Evolutionary conservation across 257 asterid genomes (phyloP).

Genomic region (Jacaranda mimosifolia): DNA sequence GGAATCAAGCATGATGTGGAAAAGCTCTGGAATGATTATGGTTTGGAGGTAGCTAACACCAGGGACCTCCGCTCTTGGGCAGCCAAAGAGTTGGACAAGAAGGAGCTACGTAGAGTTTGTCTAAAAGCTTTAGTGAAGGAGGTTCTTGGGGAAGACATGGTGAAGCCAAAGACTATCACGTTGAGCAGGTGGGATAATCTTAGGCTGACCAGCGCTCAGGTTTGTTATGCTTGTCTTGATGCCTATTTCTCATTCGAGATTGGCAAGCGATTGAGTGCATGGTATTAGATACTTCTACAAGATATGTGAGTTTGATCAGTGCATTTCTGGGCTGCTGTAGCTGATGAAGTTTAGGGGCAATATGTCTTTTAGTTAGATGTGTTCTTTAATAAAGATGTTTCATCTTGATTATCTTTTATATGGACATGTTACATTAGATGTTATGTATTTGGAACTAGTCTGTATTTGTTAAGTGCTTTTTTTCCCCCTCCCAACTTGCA

Average conservation of each 20-base stretch:
- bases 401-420: no score
- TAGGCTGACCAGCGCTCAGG: constrained; percentile 30
- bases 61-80: constrained; percentile 48
- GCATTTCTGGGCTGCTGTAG: not conserved
- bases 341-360: not conserved
- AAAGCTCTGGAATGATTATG: constrained; percentile 28
- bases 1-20: constrained; percentile 34
- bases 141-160: constrained; percentile 32
- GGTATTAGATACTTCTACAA: constrained; percentile 24
- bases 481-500: no score
- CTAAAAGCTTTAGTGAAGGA: constrained; percentile 34
- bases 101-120: not conserved
- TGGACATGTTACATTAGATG: no score
- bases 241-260: constrained; percentile 46
- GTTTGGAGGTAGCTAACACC: constrained; percentile 12
- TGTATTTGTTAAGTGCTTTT: no score
- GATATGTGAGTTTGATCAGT: not conserved
- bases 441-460: no score
- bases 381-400: not conserved
- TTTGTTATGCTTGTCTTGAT: constrained; percentile 43
- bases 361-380: not conserved
- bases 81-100: not conserved
- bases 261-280: constrained; percentile 39
- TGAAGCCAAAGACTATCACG: constrained; percentile 19
- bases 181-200: constrained; percentile 43